Evolutionary conservation across 495 filamentous ascomycete species (phyloP).

Genomic region (Ramalina peruviana): DNA sequence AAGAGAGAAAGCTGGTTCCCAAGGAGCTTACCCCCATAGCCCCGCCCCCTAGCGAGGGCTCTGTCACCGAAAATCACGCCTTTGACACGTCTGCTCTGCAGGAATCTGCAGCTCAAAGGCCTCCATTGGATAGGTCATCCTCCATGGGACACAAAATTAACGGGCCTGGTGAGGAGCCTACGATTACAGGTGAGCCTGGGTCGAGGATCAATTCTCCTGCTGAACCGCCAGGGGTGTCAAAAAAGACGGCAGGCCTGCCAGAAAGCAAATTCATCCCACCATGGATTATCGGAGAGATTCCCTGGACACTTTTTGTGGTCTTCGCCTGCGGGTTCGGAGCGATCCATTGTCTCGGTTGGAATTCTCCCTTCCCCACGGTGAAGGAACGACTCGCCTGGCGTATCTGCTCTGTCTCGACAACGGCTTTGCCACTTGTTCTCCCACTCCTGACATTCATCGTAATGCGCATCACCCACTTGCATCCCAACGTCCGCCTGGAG

Average conservation of each 20-base stretch:
- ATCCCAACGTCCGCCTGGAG: too few relatives aligned
- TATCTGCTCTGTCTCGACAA: constrained; percentile 4
- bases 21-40: not conserved
- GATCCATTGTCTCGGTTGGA: constrained; percentile 16
- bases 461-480: too few relatives aligned
- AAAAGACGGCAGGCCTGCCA: not conserved
- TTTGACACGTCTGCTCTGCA: too few relatives aligned
- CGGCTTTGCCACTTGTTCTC: not conserved
- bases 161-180: too few relatives aligned
- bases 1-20: not conserved
- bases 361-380: constrained; percentile 7
- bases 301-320: not conserved
- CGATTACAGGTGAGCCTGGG: too few relatives aligned
- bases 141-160: too few relatives aligned
- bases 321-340: constrained; percentile 7
- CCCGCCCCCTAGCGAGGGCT: too few relatives aligned
- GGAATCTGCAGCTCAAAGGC: not conserved
- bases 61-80: too few relatives aligned
- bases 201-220: not conserved
- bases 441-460: not conserved
- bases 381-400: constrained; percentile 9
- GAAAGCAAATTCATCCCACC: not conserved
- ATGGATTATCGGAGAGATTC: not conserved
- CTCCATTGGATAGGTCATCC: not conserved
- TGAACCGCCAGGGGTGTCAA: not conserved